Evolutionary conservation across 768 basidiomycete genomes (phyloP).

Genomic region (Mycena rebaudengoi): DNA sequence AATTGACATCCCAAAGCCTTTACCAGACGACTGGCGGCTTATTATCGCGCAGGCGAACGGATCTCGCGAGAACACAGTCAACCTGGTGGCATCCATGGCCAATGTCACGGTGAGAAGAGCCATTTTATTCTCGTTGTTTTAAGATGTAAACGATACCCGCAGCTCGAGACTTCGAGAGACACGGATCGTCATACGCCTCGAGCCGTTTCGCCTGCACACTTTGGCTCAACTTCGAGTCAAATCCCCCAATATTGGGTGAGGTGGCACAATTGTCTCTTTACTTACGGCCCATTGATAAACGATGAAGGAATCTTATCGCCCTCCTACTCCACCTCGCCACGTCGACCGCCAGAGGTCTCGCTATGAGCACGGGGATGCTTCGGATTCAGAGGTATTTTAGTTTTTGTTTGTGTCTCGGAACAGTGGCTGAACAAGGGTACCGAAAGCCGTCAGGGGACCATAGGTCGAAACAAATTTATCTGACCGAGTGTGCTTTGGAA

Average conservation of each 20-base stretch:
- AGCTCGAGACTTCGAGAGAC: not conserved
- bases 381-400: constrained; percentile 6
- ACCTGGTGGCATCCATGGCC: too few species aligned
- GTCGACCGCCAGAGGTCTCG: not conserved
- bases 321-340: constrained; percentile 25
- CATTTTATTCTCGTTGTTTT: not conserved
- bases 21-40: constrained; percentile 23
- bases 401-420: not conserved
- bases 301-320: constrained; percentile 16
- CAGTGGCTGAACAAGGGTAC: not conserved
- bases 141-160: not conserved
- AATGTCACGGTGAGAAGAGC: not conserved
- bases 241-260: constrained; percentile 9
- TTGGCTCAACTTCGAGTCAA: constrained; percentile 1
- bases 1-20: constrained; percentile 14
- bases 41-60: constrained; percentile 13
- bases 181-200: constrained; percentile 3
- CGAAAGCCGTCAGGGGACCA: not conserved
- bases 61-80: not conserved
- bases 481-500: not conserved
- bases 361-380: not conserved
- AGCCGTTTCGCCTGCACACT: constrained; percentile 17
- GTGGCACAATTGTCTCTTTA: not conserved
- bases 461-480: not conserved
- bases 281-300: not conserved